phyloP scores from a whole-genome alignment of 2,329 filamentous ascomycete genomes.

The Tolypocladium tropicale region DNA sequence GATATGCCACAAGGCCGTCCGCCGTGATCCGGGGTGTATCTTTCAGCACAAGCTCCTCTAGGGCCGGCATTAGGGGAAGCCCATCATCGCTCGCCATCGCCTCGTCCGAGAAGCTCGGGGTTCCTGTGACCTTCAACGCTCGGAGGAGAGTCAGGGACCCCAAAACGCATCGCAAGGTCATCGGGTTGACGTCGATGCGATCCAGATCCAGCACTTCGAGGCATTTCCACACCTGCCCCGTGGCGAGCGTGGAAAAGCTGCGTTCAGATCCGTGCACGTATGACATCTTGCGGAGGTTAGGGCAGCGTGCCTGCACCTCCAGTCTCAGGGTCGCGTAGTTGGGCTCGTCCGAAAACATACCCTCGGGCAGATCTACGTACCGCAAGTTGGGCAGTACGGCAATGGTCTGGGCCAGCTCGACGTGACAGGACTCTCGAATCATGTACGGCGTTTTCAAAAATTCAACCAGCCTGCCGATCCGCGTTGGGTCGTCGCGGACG shows the following conservation, averaged over 20 bases:
- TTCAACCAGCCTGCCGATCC: constrained; percentile 59
- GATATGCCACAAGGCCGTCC: constrained; percentile 58
- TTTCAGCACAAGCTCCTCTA: constrained; percentile 64
- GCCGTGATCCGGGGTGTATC: constrained; percentile 63
- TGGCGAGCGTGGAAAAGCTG: constrained; percentile 60
- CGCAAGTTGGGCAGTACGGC: constrained; percentile 75
- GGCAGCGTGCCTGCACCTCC: constrained; percentile 75
- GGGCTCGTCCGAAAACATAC: constrained; percentile 72
- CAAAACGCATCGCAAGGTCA: constrained; percentile 60
- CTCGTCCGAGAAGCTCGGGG: constrained; percentile 63
- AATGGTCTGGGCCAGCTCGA: constrained; percentile 75
- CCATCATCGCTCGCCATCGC: constrained; percentile 58
- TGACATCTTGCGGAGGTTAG: constrained; percentile 79
- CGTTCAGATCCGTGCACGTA: constrained; percentile 71
- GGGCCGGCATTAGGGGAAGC: constrained; percentile 61
- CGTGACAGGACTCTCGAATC: constrained; percentile 78
- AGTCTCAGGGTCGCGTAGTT: constrained; percentile 66
- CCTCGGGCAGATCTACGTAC: constrained; percentile 85
- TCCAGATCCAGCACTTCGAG: constrained; percentile 66
- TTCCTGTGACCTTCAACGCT: constrained; percentile 64
- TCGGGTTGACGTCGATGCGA: constrained; percentile 58
- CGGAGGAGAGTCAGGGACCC: constrained; percentile 55
- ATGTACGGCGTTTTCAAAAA: constrained; percentile 90
- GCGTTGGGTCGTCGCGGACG: constrained; percentile 63
- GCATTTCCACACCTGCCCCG: constrained; percentile 55